These are phyloP conservation scores for Wallacemonas collosoma DNA, from an alignment of 208 protist species.

Conservation along the genomic window DNA sequence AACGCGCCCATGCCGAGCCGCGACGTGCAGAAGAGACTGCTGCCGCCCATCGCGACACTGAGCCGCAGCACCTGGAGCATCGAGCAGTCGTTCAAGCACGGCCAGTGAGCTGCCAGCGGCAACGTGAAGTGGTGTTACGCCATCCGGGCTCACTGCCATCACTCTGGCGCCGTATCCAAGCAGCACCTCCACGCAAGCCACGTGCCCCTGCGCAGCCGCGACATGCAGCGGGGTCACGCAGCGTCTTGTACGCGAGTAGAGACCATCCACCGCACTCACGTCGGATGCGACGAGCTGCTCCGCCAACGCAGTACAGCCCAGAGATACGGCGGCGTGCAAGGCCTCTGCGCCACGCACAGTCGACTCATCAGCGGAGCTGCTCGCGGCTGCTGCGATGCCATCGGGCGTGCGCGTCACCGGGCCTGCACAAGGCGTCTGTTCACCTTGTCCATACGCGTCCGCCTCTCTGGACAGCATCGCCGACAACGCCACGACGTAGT, in stretches of 20 bases:
- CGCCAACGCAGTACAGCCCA: slow-evolving; percentile 26
- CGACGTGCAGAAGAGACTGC: slow-evolving; percentile 70
- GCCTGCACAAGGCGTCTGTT: no score
- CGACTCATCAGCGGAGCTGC: neutral
- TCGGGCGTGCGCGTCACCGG: neutral
- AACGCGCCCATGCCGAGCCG: slow-evolving; percentile 38
- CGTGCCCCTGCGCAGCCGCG: slow-evolving; percentile 15
- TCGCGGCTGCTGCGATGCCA: neutral
- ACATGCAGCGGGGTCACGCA: slow-evolving; percentile 57
- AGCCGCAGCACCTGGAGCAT: slow-evolving; percentile 17
- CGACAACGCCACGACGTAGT: slow-evolving; percentile 41
- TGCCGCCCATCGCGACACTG: slow-evolving; percentile 41
- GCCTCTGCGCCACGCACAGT: neutral
- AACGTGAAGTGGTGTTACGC: slow-evolving; percentile 56
- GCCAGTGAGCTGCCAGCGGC: slow-evolving; percentile 26
- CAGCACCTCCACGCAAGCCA: slow-evolving; percentile 34
- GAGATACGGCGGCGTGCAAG: slow-evolving; percentile 36
- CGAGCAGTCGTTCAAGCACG: neutral
- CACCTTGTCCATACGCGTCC: neutral
- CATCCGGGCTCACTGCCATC: slow-evolving; percentile 45
- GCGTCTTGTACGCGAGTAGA: slow-evolving; percentile 38
- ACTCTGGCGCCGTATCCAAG: slow-evolving; percentile 36
- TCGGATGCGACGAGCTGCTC: slow-evolving; percentile 30
- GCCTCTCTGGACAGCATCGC: neutral
- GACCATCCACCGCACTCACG: slow-evolving; percentile 38